Base-by-base conservation (phyloP, 495 filamentous ascomycete species). In the Aspergillus conjunctus region DNA sequence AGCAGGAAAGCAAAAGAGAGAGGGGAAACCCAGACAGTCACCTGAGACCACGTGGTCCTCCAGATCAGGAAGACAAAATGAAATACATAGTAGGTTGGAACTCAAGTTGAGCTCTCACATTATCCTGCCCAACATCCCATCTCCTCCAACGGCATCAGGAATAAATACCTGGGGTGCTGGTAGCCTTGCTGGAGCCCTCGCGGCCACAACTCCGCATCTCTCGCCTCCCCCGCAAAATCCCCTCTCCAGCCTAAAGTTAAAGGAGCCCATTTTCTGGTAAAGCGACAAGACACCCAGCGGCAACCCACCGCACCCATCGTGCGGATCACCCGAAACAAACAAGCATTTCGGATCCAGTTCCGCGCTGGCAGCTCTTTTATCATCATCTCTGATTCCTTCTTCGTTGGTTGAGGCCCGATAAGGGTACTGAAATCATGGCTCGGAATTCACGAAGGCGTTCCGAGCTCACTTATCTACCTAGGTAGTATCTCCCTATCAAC, bases 381-480 rank as follows among this genome's bases (percentile, higher is more conserved):
- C 44, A 4, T 21, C n/a, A 20, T 21, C 17, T 21, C 44, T 5
- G 44, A 4, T 21, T 18, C 5, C 18, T 18, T 22, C n/a, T n/a
- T 48, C 18, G 44, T 21, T 18, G 44, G 44, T 21, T 48, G 17
- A 48, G 21, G 44, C 44, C n/a, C 7, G 49, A 59, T 53, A 46
- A 26, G 57, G 20, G 30, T 34, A 14, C 21, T 1, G 44, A 11
- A 20, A 22, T 1, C 1, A 33, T 33, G 26, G 57, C 57, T 54
- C 57, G 57, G 57, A 59, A 59, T 59, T 59, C 50, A 6, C 48
- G 17, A 33, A 18, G 17, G 9, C 26, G 14, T 59, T 59, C 57
- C 57, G 57, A 59, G 43, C 51, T 44, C 49, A 59, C 50, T 59
- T 59, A 59, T 59, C 49, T 43, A n/a, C n/a, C n/a, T n/a, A n/a